Base-by-base conservation (phyloP, 2,329 filamentous ascomycete genomes). In the Scedosporium boydii region DNA sequence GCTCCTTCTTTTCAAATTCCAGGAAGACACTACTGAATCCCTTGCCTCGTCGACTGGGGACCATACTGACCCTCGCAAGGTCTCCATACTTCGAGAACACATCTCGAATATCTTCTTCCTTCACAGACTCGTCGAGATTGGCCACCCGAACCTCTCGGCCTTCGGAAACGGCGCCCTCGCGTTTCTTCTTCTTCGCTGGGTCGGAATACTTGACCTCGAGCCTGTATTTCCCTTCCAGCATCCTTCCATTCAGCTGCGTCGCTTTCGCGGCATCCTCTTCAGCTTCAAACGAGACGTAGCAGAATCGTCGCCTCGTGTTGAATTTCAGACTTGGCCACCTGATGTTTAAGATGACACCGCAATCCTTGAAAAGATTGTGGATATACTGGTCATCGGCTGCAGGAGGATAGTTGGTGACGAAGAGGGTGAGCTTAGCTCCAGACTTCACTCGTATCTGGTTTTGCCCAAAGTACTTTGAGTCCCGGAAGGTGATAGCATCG, bases 291-390 rank as follows among this genome's bases (percentile, higher is more conserved):
- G 96, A 91, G 6, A 97, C 82, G 73, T 99, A 99, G 77, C 93
- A 97, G 77, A 99, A 99, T 26, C 95, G 88, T 38, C 95, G 90
- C 68, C 90, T 87, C 1, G 88, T 87, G 69, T 97, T 93, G 73
- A 83, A 92, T 72, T 96, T 96, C 60, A 99, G 83, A 63, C 91
- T 96, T 1, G 95, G 95, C 76, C 95, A 95, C 23, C 95, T 88
- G 60, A 98, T 82, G 69, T 88, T 90, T 62, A 96, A 80, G 62
- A 99, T 87, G 53, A 93, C 86, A 53, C 95, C 95, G 69, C 87
- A 93, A 63, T 84, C 79, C 64, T 82, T 80, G 74, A 93, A 93
- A 3, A 93, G 75, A 42, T 83, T 74, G 48, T 84, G 83, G 23
- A 95, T 82, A 68, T 85, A 90, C 2, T 77, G 74, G 67, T 93